These are phyloP conservation scores for Gilbertella persicaria DNA, from an alignment of 371 early-diverging fungal species.

Conservation along the genomic window DNA sequence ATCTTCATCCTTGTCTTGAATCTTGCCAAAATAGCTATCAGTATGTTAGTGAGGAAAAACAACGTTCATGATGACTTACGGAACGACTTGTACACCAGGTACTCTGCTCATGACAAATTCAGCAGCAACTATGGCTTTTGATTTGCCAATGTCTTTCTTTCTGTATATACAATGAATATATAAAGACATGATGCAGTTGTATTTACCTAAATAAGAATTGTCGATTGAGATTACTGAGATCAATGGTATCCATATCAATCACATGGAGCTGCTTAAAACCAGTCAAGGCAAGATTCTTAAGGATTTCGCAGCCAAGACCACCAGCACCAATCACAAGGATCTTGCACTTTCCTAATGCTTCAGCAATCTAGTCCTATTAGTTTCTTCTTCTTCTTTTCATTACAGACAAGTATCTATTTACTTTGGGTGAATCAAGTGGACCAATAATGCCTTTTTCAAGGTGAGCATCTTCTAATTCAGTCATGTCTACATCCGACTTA, in stretches of 20 bases:
- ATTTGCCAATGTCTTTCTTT: constrained; percentile 76
- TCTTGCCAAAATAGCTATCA: constrained; percentile 75
- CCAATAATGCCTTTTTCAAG: constrained; percentile 19
- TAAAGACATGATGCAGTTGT: background rate
- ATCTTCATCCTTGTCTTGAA: constrained; percentile 92
- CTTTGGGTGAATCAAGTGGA: constrained; percentile 13
- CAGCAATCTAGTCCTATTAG: constrained; percentile 20
- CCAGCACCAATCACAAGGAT: constrained; percentile 92
- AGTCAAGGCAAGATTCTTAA: constrained; percentile 91
- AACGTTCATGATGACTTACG: constrained; percentile 58
- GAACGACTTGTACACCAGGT: constrained; percentile 77
- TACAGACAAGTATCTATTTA: background rate
- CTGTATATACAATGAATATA: constrained; percentile 26
- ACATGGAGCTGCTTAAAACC: constrained; percentile 88
- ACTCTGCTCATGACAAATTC: constrained; percentile 85
- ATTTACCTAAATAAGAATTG: constrained; percentile 93
- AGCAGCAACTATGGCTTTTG: constrained; percentile 89
- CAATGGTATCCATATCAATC: constrained; percentile 98
- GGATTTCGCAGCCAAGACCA: constrained; percentile 98
- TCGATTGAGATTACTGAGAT: constrained; percentile 97
- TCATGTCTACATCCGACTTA: constrained; percentile 19
- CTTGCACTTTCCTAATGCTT: constrained; percentile 36
- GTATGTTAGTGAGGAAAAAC: background rate
- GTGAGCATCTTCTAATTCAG: constrained; percentile 14
- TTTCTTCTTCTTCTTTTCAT: too few relatives aligned